A percentile compares a stretch with the other conserved stretches of the same genome.
Evolutionary conservation across 1,139 yeast genomes (phyloP).

Genomic region (Candida buenavistaensis): DNA sequence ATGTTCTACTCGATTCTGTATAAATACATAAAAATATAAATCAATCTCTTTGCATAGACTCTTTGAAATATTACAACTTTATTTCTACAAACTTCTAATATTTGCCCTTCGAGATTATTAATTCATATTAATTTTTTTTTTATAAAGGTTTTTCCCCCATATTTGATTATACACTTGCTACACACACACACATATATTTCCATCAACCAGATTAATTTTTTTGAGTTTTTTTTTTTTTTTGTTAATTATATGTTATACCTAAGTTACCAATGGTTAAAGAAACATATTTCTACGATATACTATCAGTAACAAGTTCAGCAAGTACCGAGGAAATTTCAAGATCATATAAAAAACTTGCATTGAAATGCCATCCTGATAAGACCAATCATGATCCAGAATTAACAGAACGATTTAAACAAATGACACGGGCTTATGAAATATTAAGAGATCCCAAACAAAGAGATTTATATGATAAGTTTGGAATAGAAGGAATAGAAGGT

Average conservation of each 20-base stretch:
- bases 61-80: too few species aligned
- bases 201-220: too few species aligned
- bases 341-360: conserved; percentile 41
- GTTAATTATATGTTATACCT: neutral
- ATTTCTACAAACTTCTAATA: too few species aligned
- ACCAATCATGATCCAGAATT: conserved; percentile 45
- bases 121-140: too few species aligned
- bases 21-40: too few species aligned
- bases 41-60: too few species aligned
- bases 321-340: conserved; percentile 41
- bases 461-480: conserved; percentile 38
- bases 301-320: conserved; percentile 35
- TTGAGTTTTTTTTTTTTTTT: conserved; percentile 1
- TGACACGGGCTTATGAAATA: conserved; percentile 45
- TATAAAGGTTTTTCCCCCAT: too few species aligned
- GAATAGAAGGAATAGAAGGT: conserved; percentile 42
- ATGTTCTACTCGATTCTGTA: conserved; percentile 5
- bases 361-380: conserved; percentile 49
- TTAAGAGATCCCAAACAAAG: conserved; percentile 33
- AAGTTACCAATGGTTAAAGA: conserved; percentile 19
- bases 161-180: neutral
- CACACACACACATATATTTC: neutral
- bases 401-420: conserved; percentile 45
- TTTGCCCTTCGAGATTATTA: too few species aligned
- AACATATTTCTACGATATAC: conserved; percentile 38